These are phyloP conservation scores for Boletus semigastroideus DNA, from an alignment of 1,284 basidiomycete species.

Conservation along the genomic window DNA sequence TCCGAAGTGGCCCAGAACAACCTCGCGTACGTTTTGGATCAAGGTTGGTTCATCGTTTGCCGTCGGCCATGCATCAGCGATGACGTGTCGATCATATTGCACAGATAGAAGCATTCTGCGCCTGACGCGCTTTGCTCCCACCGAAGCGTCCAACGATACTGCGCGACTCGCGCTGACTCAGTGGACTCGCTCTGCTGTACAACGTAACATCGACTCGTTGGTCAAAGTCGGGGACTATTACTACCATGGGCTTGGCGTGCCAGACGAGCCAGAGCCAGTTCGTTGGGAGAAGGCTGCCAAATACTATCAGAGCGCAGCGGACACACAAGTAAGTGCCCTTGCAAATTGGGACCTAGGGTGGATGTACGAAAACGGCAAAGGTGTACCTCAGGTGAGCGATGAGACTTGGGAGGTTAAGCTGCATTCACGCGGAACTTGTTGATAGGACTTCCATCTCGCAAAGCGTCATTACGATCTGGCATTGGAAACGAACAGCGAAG, in stretches of 20 bases:
- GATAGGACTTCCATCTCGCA: constrained; percentile 93
- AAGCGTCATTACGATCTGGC: constrained; percentile 96
- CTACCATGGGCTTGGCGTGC: constrained; percentile 82
- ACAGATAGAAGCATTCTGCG: constrained; percentile 75
- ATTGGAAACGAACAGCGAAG: constrained; percentile 82
- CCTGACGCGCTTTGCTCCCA: constrained; percentile 65
- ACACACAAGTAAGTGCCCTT: constrained; percentile 87
- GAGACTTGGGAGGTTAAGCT: background rate
- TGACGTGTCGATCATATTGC: constrained; percentile 2
- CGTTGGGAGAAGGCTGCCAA: constrained; percentile 86
- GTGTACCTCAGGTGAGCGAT: constrained; percentile 73
- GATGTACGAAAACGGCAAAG: constrained; percentile 98
- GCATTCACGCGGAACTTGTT: background rate
- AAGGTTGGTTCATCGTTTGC: constrained; percentile 52
- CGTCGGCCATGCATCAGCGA: background rate
- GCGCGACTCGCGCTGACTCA: constrained; percentile 84
- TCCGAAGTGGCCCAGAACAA: constrained; percentile 96
- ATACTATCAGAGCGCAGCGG: constrained; percentile 92
- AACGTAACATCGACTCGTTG: constrained; percentile 92
- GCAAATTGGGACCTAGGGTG: constrained; percentile 99
- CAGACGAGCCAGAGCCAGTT: constrained; percentile 56
- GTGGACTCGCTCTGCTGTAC: constrained; percentile 93
- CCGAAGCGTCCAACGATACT: constrained; percentile 71
- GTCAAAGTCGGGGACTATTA: constrained; percentile 98
- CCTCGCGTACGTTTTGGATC: constrained; percentile 89